phyloP scores from a whole-genome alignment of 2,329 filamentous ascomycete genomes.

The Tolypocladium tropicale region DNA sequence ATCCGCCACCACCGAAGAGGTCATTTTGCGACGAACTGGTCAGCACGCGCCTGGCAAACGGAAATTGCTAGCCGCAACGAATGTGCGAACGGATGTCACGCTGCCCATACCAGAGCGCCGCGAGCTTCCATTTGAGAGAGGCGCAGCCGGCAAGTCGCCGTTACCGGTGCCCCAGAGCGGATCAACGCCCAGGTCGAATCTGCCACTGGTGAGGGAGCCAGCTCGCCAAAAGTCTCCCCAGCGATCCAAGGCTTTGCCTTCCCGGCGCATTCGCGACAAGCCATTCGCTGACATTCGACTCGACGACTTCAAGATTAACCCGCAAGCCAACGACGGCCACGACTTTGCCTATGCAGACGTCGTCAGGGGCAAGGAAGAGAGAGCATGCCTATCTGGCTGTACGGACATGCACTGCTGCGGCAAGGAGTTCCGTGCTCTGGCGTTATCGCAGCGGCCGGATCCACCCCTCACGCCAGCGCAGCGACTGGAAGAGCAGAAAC shows the following conservation, averaged over 20 bases:
- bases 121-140: constrained; percentile 28
- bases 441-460: constrained; percentile 36
- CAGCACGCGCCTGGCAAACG: constrained; percentile 7
- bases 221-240: constrained; percentile 7
- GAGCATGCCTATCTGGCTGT: constrained; percentile 64
- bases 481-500: constrained; percentile 31
- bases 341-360: constrained; percentile 67
- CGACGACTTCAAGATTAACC: constrained; percentile 77
- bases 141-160: constrained; percentile 2
- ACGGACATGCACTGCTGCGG: constrained; percentile 69
- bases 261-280: constrained; percentile 42
- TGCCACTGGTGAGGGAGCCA: constrained; percentile 7
- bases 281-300: constrained; percentile 47
- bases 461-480: constrained; percentile 23
- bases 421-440: constrained; percentile 57
- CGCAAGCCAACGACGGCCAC: constrained; percentile 57
- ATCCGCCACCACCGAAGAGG: constrained; percentile 3
- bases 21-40: constrained; percentile 14
- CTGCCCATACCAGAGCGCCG: constrained; percentile 28
- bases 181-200: constrained; percentile 4
- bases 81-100: constrained; percentile 9
- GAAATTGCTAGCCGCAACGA: background rate
- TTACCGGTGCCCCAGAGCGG: background rate
- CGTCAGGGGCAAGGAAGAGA: constrained; percentile 58
- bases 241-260: background rate